A percentile compares a stretch with the other conserved stretches of the same genome.
Evolutionary conservation across 306 rosid species (phyloP).

Genomic region (Cicer bijugum): DNA sequence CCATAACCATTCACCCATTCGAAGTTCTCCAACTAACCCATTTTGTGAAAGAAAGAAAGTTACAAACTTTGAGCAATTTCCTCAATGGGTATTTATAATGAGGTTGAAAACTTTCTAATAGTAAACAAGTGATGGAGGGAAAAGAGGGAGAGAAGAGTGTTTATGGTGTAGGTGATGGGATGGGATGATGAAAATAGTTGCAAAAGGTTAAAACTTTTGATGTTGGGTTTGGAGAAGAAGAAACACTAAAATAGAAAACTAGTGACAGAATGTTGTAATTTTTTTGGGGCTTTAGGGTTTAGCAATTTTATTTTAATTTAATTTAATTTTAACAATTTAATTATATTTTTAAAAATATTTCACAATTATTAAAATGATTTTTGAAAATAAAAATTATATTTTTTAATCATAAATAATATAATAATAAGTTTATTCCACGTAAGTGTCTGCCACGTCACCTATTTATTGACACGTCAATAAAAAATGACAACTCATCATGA

Average conservation of each 20-base stretch:
- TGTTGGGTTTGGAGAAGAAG: constrained; percentile 39
- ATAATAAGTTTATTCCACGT: too few relatives aligned
- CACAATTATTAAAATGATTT: too few relatives aligned
- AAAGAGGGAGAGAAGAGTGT: not conserved
- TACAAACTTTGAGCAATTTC: not conserved
- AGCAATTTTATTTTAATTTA: too few relatives aligned
- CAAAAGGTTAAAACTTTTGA: constrained; percentile 41
- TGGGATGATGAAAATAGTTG: constrained; percentile 26
- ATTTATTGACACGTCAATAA: too few relatives aligned
- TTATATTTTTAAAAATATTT: too few relatives aligned
- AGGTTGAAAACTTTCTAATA: not conserved
- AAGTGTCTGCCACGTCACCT: too few relatives aligned
- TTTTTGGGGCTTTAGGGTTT: too few relatives aligned
- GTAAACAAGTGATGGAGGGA: not conserved
- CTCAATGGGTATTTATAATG: not conserved
- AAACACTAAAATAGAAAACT: constrained; percentile 34
- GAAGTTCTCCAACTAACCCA: constrained; percentile 59
- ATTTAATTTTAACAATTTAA: too few relatives aligned
- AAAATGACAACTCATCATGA: too few relatives aligned
- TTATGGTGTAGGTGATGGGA: not conserved
- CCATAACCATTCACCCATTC: constrained; percentile 59
- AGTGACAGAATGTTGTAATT: constrained; percentile 45
- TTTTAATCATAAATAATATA: too few relatives aligned
- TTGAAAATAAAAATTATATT: too few relatives aligned
- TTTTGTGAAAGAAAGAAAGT: constrained; percentile 12